Conservation (phyloP, 257 asterid genomes). For the Anisodus tanguticus region DNA sequence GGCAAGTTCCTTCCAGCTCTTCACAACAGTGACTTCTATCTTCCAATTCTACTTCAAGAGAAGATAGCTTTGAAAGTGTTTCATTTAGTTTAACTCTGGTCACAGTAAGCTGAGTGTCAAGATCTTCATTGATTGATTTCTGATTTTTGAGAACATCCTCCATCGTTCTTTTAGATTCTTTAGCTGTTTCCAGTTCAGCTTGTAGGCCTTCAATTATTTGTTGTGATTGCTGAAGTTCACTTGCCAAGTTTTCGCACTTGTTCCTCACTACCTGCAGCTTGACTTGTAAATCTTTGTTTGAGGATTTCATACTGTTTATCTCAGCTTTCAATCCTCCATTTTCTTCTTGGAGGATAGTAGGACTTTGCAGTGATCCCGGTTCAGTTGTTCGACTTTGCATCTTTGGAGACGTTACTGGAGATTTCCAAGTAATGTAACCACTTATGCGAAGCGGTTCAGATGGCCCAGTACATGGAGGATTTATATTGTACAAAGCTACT, state of each 20-base stretch:
- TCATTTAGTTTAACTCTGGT: conserved; percentile 54
- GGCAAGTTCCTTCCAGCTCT: conserved; percentile 76
- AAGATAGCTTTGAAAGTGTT: conserved; percentile 57
- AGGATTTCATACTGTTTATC: conserved; percentile 38
- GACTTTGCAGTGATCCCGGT: no score
- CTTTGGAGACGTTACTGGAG: conserved; percentile 58
- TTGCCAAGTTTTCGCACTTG: conserved; percentile 38
- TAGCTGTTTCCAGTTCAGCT: conserved; percentile 48
- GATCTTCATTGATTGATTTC: conserved; percentile 68
- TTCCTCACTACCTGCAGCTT: conserved; percentile 39
- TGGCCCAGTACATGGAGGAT: conserved; percentile 17
- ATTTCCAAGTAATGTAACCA: conserved; percentile 73
- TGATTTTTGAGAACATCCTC: conserved; percentile 73
- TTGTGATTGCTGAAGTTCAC: conserved; percentile 43
- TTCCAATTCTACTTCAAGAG: conserved; percentile 74
- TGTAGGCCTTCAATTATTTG: conserved; percentile 37
- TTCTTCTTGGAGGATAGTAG: conserved; percentile 33
- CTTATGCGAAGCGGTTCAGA: conserved; percentile 49
- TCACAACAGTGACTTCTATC: conserved; percentile 63
- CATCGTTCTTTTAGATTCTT: conserved; percentile 51
- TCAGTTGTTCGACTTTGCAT: conserved; percentile 26
- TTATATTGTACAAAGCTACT: conserved; percentile 36
- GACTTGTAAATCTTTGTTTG: conserved; percentile 38
- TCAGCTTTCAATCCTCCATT: conserved; percentile 55
- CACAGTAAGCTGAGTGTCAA: conserved; percentile 67